These are phyloP conservation scores for Neocallimastix lanati DNA, from an alignment of 192 early-diverging fungal species.

Conservation along the genomic window DNA sequence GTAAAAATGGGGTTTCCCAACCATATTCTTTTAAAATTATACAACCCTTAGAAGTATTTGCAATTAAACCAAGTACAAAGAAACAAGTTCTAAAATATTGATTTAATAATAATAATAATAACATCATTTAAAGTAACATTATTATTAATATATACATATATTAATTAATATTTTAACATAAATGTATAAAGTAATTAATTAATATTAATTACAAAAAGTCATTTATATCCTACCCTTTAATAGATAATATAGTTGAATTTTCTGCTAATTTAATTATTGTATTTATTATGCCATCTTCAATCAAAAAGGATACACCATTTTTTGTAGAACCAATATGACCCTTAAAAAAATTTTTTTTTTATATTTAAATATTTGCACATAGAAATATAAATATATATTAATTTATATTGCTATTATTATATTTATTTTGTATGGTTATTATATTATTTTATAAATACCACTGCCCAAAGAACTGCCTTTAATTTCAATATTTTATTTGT, in stretches of 20 bases:
- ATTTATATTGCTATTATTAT: too few species aligned
- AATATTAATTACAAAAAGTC: too few species aligned
- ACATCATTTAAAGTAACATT: too few species aligned
- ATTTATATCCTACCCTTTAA: too few species aligned
- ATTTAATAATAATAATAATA: too few species aligned
- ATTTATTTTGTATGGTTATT: too few species aligned
- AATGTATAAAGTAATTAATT: too few species aligned
- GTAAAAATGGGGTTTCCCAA: not conserved
- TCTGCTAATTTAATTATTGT: not conserved
- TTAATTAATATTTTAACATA: too few species aligned
- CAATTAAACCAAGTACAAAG: not conserved
- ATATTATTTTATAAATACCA: slow-evolving; percentile 27
- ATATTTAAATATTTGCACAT: too few species aligned
- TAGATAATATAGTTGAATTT: not conserved
- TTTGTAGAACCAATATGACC: not conserved
- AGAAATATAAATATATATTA: too few species aligned
- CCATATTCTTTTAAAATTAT: not conserved
- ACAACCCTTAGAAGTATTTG: not conserved
- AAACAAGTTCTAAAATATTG: not conserved
- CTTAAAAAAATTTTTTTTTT: too few species aligned
- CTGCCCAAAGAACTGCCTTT: slow-evolving; percentile 62
- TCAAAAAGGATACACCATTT: not conserved
- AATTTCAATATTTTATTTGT: slow-evolving; percentile 25
- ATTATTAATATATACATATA: too few species aligned
- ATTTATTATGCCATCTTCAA: not conserved